A percentile compares a stretch with the other conserved stretches of the same genome.
These are phyloP conservation scores for Citrus sinensis DNA, from an alignment of 345 rosid genomes.

Conservation along the genomic window DVS_A1.0 CM039165.1:8093501-8094000, in stretches of 20 bases:
- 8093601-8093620: constrained; percentile 36
- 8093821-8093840: constrained; percentile 32
- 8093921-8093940: constrained; percentile 57
- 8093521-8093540: constrained; percentile 30
- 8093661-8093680: neutral
- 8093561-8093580: constrained; percentile 36
- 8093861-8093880: constrained; percentile 37
- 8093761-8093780: too few relatives aligned
- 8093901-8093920: constrained; percentile 49
- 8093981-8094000: constrained; percentile 57
- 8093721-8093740: neutral
- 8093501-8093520: constrained; percentile 26
- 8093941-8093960: constrained; percentile 68
- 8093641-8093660: neutral
- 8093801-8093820: constrained; percentile 34
- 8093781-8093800: too few relatives aligned
- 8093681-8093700: neutral
- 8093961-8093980: constrained; percentile 72
- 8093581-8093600: constrained; percentile 46
- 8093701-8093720: neutral
- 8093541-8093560: constrained; percentile 36
- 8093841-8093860: constrained; percentile 30
- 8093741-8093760: neutral
- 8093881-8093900: constrained; percentile 36
- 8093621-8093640: neutral